Base-by-base conservation (phyloP, 148 eudicot genomes). In the Rhododendron ferrugineum region DNA sequence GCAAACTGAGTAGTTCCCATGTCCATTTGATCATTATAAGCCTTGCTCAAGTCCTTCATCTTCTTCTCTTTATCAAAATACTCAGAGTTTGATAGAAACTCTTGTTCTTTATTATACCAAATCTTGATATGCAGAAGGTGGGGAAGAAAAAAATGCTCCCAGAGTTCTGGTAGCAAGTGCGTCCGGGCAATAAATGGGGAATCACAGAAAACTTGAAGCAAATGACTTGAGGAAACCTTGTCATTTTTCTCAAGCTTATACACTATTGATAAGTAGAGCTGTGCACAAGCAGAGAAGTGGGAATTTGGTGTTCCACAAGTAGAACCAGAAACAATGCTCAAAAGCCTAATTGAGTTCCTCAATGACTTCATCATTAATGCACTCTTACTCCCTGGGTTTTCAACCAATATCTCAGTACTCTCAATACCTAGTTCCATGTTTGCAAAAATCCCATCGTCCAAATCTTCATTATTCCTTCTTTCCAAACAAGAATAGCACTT, bases 141-240 rank as follows among this genome's bases (percentile, higher is more conserved):
- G 36, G 92, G 93, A 14, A 91, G 91, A 82, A 91, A 91, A 32
- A 91, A 88, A 85, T 91, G 93, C 79, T 90, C 91, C 92, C 93
- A 91, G 49, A 91, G 86, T 5, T 91, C 93, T 47, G 90, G 89
- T 58, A 91, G 88, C 88, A 91, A 84, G 76, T 87, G 90, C 0
- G 86, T 85, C 14, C 93, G 88, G 2, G 92, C 91, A 32, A 91
- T 82, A 50, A 64, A 86, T 1, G 93, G 93, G 7, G 93, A 86
- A 74, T 89, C 92, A 37, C 80, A 73, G 78, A 90, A 91, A 1
- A 91, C 92, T 83, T 88, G 88, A 37, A 91, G 85, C 64, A 90
- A 81, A 81, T 91, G 88, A 75, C 83, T 87, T 0, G 93, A 90
- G 20, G 89, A 87, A 52, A 85, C 80, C 62, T 87, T 86, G 20